Percentiles rank a stretch among this genome's conserved stretches.
Evolutionary conservation across 768 basidiomycete species (phyloP).

Genomic region (Neoboletus magnificus): DNA sequence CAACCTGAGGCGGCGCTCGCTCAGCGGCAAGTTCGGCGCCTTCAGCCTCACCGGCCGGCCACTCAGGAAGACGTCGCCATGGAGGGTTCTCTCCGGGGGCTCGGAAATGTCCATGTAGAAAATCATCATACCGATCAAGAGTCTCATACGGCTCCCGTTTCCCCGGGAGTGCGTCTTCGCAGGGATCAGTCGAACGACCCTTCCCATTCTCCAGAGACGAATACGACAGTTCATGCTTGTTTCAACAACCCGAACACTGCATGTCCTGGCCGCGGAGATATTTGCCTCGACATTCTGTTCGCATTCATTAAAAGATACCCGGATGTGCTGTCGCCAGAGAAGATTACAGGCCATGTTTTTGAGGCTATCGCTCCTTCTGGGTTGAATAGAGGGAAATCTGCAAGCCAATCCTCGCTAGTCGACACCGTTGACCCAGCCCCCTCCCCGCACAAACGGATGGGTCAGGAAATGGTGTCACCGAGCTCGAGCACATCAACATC

Average conservation of each 20-base stretch:
- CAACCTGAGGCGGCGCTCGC: background rate
- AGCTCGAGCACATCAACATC: background rate
- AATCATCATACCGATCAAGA: background rate
- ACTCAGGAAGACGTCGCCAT: background rate
- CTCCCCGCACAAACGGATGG: background rate
- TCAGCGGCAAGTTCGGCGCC: background rate
- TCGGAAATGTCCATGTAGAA: too few relatives aligned
- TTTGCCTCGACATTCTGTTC: background rate
- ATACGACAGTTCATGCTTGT: background rate
- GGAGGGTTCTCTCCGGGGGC: too few relatives aligned
- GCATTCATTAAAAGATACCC: fast-evolving
- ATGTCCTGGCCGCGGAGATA: background rate
- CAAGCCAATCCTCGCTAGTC: background rate
- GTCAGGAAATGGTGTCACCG: background rate
- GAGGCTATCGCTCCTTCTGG: too few relatives aligned
- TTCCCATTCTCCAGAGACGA: too few relatives aligned
- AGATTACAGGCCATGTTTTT: fast-evolving
- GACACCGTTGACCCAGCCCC: background rate
- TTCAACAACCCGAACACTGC: fast-evolving
- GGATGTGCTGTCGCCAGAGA: background rate
- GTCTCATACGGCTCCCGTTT: background rate
- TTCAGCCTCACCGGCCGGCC: background rate
- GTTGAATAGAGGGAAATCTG: background rate
- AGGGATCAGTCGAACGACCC: too few relatives aligned
- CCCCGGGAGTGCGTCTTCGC: background rate